Conservation (phyloP, 1,284 basidiomycete genomes). For the Papiliotrema laurentii region DNA sequence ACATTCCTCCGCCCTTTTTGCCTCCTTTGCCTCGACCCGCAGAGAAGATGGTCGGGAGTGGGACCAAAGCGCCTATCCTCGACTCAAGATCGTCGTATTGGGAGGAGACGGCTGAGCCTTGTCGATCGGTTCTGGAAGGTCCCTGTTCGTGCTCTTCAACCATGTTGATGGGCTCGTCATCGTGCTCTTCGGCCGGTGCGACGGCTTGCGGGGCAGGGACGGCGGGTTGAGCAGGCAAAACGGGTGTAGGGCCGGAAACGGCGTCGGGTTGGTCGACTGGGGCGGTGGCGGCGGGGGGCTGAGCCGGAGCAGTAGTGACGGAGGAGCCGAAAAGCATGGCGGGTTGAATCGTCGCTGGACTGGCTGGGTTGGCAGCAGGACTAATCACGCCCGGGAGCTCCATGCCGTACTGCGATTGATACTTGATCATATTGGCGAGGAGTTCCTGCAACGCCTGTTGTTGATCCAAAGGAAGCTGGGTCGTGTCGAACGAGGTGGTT, state of each 20-base stretch:
- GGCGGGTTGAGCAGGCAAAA: neutral
- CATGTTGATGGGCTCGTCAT: constrained; percentile 31
- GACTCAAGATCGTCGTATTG: constrained; percentile 27
- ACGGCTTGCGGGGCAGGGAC: neutral
- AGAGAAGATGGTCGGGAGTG: constrained; percentile 43
- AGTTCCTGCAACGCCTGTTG: constrained; percentile 39
- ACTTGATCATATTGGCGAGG: constrained; percentile 33
- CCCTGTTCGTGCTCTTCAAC: constrained; percentile 22
- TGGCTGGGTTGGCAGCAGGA: neutral
- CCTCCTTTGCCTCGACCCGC: constrained; percentile 48
- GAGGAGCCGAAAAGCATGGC: constrained; percentile 1
- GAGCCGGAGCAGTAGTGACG: neutral
- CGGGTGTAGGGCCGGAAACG: no score
- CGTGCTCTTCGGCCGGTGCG: constrained; percentile 4
- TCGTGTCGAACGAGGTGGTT: constrained; percentile 9
- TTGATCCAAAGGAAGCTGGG: constrained; percentile 32
- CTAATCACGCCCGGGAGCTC: constrained; percentile 8
- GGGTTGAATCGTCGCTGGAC: neutral
- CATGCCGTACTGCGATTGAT: constrained; percentile 31
- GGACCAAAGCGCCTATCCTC: constrained; percentile 39
- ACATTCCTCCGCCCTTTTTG: constrained; percentile 49
- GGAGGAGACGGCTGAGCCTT: constrained; percentile 20
- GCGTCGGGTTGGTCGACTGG: constrained; percentile 16
- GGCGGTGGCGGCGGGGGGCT: constrained; percentile 16
- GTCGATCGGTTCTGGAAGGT: constrained; percentile 17